Percentiles rank a stretch among this genome's conserved stretches.
phyloP scores from a whole-genome alignment of 2,329 filamentous ascomycete genomes.

The Hyphodiscus sp. region DNA sequence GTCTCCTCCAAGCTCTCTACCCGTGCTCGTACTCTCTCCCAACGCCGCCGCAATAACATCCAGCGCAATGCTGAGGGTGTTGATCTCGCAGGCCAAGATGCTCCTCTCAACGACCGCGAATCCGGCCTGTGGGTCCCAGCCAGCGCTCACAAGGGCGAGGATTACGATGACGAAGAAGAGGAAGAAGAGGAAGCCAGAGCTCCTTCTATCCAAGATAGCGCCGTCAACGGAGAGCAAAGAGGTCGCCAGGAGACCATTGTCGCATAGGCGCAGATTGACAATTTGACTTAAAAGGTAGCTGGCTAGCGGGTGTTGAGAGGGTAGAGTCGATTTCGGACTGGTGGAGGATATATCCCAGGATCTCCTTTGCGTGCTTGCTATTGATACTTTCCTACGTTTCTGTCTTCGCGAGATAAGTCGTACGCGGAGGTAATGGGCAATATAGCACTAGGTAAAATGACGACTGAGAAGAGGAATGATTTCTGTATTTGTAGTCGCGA shows the following conservation, averaged over 20 bases:
- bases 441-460: not conserved
- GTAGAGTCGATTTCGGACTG: constrained; percentile 8
- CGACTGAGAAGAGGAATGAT: not conserved
- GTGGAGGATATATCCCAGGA: constrained; percentile 23
- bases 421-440: constrained; percentile 6
- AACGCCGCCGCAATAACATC: constrained; percentile 71
- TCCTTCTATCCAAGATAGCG: constrained; percentile 45
- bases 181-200: constrained; percentile 54
- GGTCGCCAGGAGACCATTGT: constrained; percentile 45
- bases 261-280: constrained; percentile 11
- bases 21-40: constrained; percentile 80
- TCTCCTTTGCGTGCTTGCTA: constrained; percentile 13
- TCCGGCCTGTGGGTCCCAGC: constrained; percentile 77
- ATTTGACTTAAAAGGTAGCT: not conserved
- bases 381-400: not conserved
- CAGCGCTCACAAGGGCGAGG: constrained; percentile 51
- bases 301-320: not conserved
- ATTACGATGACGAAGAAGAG: constrained; percentile 57
- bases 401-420: not conserved
- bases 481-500: constrained; percentile 2
- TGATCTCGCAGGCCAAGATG: constrained; percentile 78
- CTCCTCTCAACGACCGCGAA: constrained; percentile 68
- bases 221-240: constrained; percentile 50
- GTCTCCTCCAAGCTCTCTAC: constrained; percentile 83
- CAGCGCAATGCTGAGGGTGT: constrained; percentile 63